Percentiles rank a stretch among this genome's conserved stretches.
Conservation (phyloP, 345 rosid species). For the Mercurialis annua region DNA sequence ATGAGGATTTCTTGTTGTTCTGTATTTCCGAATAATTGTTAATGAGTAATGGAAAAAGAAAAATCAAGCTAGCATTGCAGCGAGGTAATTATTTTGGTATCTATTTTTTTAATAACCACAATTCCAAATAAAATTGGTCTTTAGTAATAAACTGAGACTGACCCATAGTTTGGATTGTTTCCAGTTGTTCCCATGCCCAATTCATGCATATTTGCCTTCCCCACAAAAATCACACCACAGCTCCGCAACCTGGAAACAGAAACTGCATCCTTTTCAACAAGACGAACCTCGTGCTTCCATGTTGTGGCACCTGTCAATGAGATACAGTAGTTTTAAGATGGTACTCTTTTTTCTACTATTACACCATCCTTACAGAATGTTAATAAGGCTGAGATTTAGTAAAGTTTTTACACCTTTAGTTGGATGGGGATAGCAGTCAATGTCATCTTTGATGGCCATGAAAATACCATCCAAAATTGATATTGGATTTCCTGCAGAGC, state of each 20-base stretch:
- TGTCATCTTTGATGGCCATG: conserved; percentile 86
- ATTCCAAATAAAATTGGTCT: neutral
- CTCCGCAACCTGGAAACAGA: conserved; percentile 65
- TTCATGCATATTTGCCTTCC: conserved; percentile 95
- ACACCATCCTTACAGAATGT: conserved; percentile 1
- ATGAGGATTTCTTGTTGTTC: conserved; percentile 91
- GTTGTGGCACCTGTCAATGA: conserved; percentile 65
- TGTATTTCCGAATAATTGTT: conserved; percentile 28
- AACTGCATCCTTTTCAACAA: conserved; percentile 61
- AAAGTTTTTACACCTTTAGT: conserved; percentile 48
- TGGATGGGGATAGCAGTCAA: conserved; percentile 71
- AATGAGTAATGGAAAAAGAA: neutral
- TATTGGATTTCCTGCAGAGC: conserved; percentile 63
- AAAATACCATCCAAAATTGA: conserved; percentile 81
- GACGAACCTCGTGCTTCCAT: conserved; percentile 76
- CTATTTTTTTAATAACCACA: neutral
- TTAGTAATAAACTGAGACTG: conserved; percentile 33
- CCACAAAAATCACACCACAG: conserved; percentile 78
- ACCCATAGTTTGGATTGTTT: conserved; percentile 91
- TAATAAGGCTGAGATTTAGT: neutral
- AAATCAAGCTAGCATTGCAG: conserved; percentile 5
- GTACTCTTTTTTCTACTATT: neutral
- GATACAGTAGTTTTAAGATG: neutral
- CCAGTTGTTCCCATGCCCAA: conserved; percentile 95
- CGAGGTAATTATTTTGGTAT: no score